Evolutionary conservation across 169 alveolate genomes (phyloP).

Genomic region (Eimeria acervulina): DNA sequence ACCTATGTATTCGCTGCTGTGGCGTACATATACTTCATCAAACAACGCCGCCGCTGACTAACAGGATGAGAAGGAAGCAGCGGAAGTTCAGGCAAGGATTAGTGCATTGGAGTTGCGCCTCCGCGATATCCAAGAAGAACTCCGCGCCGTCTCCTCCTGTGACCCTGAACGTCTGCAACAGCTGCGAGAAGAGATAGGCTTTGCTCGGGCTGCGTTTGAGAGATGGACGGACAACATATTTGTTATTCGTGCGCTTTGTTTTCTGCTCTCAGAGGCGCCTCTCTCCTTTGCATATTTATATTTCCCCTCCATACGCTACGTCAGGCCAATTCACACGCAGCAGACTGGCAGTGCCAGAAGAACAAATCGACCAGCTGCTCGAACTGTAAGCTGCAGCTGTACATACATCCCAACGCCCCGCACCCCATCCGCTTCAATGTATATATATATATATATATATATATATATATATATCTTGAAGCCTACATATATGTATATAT

Average conservation of each 20-base stretch:
- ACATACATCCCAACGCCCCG: not conserved
- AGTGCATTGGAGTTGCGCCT: not conserved
- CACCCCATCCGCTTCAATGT: not conserved
- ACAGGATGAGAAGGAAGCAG: not conserved
- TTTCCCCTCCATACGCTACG: not conserved
- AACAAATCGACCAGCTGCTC: slow-evolving; percentile 45
- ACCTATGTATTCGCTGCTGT: not conserved
- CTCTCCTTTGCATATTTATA: not conserved
- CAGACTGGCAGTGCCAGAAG: slow-evolving; percentile 52
- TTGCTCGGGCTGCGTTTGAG: slow-evolving; percentile 48
- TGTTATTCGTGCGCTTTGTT: slow-evolving; percentile 44
- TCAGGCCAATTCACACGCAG: slow-evolving; percentile 73
- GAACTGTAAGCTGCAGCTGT: slow-evolving; percentile 67
- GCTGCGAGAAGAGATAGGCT: slow-evolving; percentile 30
- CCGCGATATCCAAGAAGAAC: not conserved
- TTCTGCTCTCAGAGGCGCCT: not conserved
- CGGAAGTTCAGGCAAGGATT: not conserved
- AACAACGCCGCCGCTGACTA: not conserved
- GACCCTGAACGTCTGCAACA: not conserved
- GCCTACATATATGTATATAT: too few species aligned
- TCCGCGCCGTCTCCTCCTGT: not conserved
- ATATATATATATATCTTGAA: too few species aligned
- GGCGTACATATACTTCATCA: not conserved
- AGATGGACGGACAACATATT: slow-evolving; percentile 79
- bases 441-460: too few species aligned